Conservation (phyloP, 1,284 basidiomycete species). For the Ceratobasidium sp. region DNA sequence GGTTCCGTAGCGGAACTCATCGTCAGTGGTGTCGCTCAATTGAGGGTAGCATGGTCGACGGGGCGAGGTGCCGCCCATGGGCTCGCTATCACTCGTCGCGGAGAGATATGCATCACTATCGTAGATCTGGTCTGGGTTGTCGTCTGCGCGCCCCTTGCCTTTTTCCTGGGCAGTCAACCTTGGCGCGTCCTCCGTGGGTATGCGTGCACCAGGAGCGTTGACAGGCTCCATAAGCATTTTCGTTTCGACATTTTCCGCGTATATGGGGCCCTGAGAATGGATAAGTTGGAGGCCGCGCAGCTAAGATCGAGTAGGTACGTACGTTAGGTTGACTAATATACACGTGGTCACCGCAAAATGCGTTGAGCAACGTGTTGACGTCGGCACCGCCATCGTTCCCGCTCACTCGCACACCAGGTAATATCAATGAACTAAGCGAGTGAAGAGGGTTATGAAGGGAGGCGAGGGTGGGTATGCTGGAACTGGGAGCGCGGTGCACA, state of each 20-base stretch:
- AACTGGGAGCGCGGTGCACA: not conserved
- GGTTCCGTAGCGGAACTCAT: slow-evolving; percentile 28
- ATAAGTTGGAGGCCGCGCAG: too few species aligned
- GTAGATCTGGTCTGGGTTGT: not conserved
- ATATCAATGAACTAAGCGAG: not conserved
- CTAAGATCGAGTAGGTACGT: too few species aligned
- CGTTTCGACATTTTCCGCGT: too few species aligned
- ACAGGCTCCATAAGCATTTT: not conserved
- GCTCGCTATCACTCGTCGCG: slow-evolving; percentile 2
- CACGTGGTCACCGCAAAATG: slow-evolving; percentile 25
- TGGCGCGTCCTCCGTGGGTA: not conserved
- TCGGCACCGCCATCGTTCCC: not conserved
- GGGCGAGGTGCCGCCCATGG: not conserved
- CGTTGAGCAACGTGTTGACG: slow-evolving; percentile 22
- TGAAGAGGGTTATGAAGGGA: too few species aligned
- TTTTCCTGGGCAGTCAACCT: not conserved
- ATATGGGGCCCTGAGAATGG: too few species aligned
- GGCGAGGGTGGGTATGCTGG: not conserved
- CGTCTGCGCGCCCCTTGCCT: slow-evolving; percentile 1
- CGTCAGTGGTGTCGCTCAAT: slow-evolving; percentile 30
- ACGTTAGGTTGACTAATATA: slow-evolving; percentile 28
- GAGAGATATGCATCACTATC: slow-evolving; percentile 5
- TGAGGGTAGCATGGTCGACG: not conserved
- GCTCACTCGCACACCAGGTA: not conserved
- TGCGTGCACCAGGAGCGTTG: not conserved